These are phyloP conservation scores for Pharus latifolius DNA, from an alignment of 176 grass and related monocot genomes.

Conservation along the genomic window DNA sequence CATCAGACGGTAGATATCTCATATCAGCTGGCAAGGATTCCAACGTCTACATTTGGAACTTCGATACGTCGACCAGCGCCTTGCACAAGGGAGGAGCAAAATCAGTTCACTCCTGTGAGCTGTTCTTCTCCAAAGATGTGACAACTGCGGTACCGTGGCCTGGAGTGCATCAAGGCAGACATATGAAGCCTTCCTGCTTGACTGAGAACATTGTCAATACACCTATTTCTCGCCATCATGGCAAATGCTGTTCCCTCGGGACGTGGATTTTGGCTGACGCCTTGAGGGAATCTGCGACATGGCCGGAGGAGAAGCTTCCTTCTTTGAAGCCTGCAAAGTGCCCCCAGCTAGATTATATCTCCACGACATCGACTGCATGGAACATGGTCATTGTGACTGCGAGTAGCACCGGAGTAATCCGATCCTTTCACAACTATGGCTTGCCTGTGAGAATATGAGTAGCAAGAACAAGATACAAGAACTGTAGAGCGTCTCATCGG, in stretches of 20 bases:
- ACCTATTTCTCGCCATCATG: not conserved
- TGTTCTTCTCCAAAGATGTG: constrained; percentile 57
- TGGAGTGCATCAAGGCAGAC: constrained; percentile 5
- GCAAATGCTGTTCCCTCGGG: constrained; percentile 33
- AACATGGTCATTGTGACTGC: constrained; percentile 67
- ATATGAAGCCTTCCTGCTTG: not conserved
- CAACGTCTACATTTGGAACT: constrained; percentile 82
- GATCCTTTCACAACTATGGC: constrained; percentile 81
- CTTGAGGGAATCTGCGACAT: constrained; percentile 32
- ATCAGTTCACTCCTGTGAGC: constrained; percentile 41
- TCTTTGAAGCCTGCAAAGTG: not conserved
- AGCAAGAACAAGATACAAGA: too few species aligned
- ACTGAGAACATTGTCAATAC: not conserved
- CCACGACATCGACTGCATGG: constrained; percentile 37
- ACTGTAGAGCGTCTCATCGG: not conserved
- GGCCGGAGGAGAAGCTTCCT: constrained; percentile 78
- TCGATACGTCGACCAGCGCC: not conserved
- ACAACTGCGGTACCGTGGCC: constrained; percentile 59
- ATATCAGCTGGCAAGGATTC: constrained; percentile 60
- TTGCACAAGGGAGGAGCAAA: constrained; percentile 19
- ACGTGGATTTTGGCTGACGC: constrained; percentile 30
- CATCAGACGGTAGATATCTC: constrained; percentile 59
- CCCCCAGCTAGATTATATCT: not conserved
- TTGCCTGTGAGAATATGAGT: constrained; percentile 51
- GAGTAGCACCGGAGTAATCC: constrained; percentile 52